Evolutionary conservation across 352 stramenopile species (phyloP).

Genomic region (Elongisporangium prolatum): DNA sequence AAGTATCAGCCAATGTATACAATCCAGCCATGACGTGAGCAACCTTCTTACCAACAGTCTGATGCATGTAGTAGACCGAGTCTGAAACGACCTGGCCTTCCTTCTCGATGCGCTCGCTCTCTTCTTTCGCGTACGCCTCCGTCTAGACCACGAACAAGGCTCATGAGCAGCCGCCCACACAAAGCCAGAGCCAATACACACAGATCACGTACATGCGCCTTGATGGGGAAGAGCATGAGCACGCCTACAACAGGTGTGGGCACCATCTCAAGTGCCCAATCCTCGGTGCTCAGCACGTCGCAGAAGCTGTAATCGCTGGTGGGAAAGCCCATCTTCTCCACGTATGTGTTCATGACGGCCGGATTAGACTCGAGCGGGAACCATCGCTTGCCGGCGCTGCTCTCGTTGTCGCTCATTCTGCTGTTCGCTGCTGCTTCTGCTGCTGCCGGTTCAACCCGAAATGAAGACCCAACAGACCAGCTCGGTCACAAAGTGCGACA

Average conservation of each 20-base stretch:
- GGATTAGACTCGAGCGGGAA: constrained; percentile 95
- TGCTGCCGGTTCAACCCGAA: not conserved
- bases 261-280: constrained; percentile 97
- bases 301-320: constrained; percentile 84
- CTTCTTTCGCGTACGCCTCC: constrained; percentile 71
- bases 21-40: not conserved
- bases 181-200: constrained; percentile 1
- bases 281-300: constrained; percentile 95
- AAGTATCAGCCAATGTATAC: constrained; percentile 4
- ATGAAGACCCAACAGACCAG: not conserved
- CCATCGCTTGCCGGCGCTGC: constrained; percentile 54
- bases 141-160: constrained; percentile 23
- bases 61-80: constrained; percentile 90
- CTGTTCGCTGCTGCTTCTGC: not conserved
- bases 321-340: constrained; percentile 91
- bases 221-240: constrained; percentile 96
- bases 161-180: not conserved
- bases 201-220: constrained; percentile 51
- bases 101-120: constrained; percentile 61
- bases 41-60: constrained; percentile 83
- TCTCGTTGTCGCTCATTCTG: constrained; percentile 35
- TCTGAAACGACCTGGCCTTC: constrained; percentile 71
- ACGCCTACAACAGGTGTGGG: constrained; percentile 89
- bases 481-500: not conserved
- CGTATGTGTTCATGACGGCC: constrained; percentile 94